Percentiles rank a stretch among this genome's conserved stretches.
These are phyloP conservation scores for Didymella glomerata DNA, from an alignment of 2,329 filamentous ascomycete species.

Conservation along the genomic window DNA sequence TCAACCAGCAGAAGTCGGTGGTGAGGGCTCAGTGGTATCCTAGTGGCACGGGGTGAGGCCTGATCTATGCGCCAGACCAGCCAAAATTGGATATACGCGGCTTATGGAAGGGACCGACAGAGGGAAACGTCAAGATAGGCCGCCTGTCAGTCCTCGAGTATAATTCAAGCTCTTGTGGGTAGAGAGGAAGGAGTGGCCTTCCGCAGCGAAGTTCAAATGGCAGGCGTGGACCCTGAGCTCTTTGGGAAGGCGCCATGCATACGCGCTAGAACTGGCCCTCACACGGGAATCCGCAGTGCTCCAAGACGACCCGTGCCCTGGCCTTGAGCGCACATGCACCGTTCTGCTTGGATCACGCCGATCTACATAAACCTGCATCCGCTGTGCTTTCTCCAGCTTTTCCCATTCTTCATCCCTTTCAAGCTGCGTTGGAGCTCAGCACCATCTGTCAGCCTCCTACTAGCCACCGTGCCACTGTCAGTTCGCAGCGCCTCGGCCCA, in stretches of 20 bases:
- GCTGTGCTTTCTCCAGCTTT: constrained; percentile 8
- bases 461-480: constrained; percentile 28
- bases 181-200: constrained; percentile 14
- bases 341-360: constrained; percentile 17
- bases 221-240: constrained; percentile 23
- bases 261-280: constrained; percentile 20
- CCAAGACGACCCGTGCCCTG: constrained; percentile 15
- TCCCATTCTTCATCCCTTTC: constrained; percentile 9
- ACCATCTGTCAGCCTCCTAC: constrained; percentile 20
- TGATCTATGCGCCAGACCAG: constrained; percentile 24
- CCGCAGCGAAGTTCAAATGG: constrained; percentile 20
- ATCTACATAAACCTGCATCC: constrained; percentile 11
- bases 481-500: constrained; percentile 25
- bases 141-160: constrained; percentile 20
- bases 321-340: constrained; percentile 18
- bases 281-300: constrained; percentile 20
- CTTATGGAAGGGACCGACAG: constrained; percentile 20
- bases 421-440: constrained; percentile 7
- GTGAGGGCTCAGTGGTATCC: constrained; percentile 23
- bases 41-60: constrained; percentile 22
- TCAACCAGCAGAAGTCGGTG: constrained; percentile 25
- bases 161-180: constrained; percentile 11
- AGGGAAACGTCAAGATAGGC: constrained; percentile 16
- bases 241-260: constrained; percentile 23
- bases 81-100: constrained; percentile 19